Evolutionary conservation across 192 early-diverging fungal genomes (phyloP), one percentile per base, ranked within the genome.

Genomic region (Geranomyces michiganensis): DNA sequence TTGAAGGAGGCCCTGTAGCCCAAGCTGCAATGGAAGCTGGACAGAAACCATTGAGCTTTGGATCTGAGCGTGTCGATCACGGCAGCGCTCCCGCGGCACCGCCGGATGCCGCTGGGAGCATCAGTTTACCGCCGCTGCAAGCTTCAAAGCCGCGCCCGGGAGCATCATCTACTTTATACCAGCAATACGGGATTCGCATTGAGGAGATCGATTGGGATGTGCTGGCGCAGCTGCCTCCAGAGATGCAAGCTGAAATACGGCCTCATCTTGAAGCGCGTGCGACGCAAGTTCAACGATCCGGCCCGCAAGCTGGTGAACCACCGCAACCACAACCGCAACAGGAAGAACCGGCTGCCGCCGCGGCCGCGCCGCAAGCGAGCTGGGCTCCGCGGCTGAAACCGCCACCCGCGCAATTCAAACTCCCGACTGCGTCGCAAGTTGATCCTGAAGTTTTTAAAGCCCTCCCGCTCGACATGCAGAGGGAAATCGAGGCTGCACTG

Each of bases 371-470:
- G 31, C 46, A 22, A 32, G 67, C 14, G 8, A 19, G 46, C 26
- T 36, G 26, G 26, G 22, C 22, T 7, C 26, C 21, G 19, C 29
- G 21, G 41, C 41, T n/a, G 46, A 36, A 46, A 66, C 21, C 8
- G 24, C 26, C 41, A 13, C 1, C 45, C 22, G 33, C 8, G 22
- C 19, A 26, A 19, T 56, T 30, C 51, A 8, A 51, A 56, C 19
- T n/a, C 22, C 76, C 70, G 9, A 68, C 75, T 5, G 72, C 66
- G 24, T 81, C 79, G 9, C 80, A 80, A 56, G 74, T 77, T 21
- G 80, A 82, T 55, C 79, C 75, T 26, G 71, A 72, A 29, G 75
- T 81, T 12, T 26, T 80, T 27, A 64, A 63, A 12, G 58, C 56
- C 21, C 62, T 82, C 26, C 80, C 80, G 21, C 67, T 51, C 1